A percentile compares a stretch with the other conserved stretches of the same genome.
These are phyloP conservation scores for Ceratobasidium sp. DNA, from an alignment of 1,284 basidiomycete species.

Conservation along the genomic window DNA sequence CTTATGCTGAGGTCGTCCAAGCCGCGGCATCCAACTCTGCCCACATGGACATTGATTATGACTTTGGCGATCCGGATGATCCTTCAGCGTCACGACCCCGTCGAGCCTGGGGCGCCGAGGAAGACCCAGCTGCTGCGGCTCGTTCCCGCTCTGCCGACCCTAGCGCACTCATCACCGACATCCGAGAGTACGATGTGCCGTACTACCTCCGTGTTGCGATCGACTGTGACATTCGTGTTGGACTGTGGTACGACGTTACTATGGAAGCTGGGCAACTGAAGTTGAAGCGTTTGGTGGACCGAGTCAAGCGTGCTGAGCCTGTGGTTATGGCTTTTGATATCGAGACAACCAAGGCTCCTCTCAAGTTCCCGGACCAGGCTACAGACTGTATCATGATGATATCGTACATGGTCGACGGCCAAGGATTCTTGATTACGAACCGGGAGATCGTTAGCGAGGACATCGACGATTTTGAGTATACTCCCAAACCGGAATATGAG, in stretches of 20 bases:
- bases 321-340: slow-evolving; percentile 99
- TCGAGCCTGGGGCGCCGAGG: slow-evolving; percentile 62
- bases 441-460: slow-evolving; percentile 97
- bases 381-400: slow-evolving; percentile 99
- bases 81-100: slow-evolving; percentile 26
- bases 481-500: slow-evolving; percentile 96
- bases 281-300: slow-evolving; percentile 76
- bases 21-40: slow-evolving; percentile 66
- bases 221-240: slow-evolving; percentile 96
- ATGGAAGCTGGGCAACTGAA: slow-evolving; percentile 82
- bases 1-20: slow-evolving; percentile 96
- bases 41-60: slow-evolving; percentile 70
- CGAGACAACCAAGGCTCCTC: slow-evolving; percentile 96
- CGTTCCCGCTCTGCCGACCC: slow-evolving; percentile 74
- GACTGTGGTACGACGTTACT: slow-evolving; percentile 92
- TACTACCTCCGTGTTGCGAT: slow-evolving; percentile 99
- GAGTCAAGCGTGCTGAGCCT: slow-evolving; percentile 98
- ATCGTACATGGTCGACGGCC: slow-evolving; percentile 96
- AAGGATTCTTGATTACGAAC: slow-evolving; percentile 97
- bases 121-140: slow-evolving; percentile 50
- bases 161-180: slow-evolving; percentile 89
- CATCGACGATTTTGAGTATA: slow-evolving; percentile 99
- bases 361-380: slow-evolving; percentile 97
- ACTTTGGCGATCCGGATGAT: slow-evolving; percentile 51
- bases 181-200: slow-evolving; percentile 95